phyloP scores from a whole-genome alignment of 2,329 filamentous ascomycete genomes.

The Hymenoscyphus repandus region DNA sequence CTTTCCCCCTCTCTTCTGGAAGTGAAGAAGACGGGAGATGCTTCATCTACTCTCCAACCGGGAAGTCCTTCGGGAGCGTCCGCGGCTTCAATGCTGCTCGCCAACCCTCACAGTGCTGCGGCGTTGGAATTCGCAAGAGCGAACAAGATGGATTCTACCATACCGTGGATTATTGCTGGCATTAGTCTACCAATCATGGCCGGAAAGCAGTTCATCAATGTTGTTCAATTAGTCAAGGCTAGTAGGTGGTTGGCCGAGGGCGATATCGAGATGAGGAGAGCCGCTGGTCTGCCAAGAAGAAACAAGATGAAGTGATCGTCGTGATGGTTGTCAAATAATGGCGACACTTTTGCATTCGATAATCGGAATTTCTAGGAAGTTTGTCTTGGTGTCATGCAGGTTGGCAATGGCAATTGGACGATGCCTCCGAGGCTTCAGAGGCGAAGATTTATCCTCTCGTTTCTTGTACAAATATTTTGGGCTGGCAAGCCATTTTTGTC shows the following conservation, averaged over 20 bases:
- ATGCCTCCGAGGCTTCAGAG: neutral
- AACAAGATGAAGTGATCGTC: constrained; percentile 26
- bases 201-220: constrained; percentile 88
- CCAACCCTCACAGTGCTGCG: constrained; percentile 85
- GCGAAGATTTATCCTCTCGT: neutral
- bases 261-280: constrained; percentile 63
- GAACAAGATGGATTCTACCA: constrained; percentile 80
- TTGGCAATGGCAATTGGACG: constrained; percentile 7
- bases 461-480: constrained; percentile 7
- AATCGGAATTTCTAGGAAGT: neutral
- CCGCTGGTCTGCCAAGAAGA: constrained; percentile 48
- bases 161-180: constrained; percentile 75
- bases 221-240: constrained; percentile 90
- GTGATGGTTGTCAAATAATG: constrained; percentile 3
- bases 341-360: neutral
- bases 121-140: constrained; percentile 88
- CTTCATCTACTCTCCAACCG: constrained; percentile 50
- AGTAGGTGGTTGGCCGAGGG: constrained; percentile 89
- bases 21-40: constrained; percentile 50
- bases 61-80: constrained; percentile 67
- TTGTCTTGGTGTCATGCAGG: neutral
- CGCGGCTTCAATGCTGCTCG: constrained; percentile 69
- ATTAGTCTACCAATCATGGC: constrained; percentile 83
- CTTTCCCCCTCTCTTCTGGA: constrained; percentile 78
- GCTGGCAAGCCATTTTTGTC: neutral